A percentile compares a stretch with the other conserved stretches of the same genome.
Conservation (phyloP, 1,284 basidiomycete species). For the Ustilago trichophora region DNA sequence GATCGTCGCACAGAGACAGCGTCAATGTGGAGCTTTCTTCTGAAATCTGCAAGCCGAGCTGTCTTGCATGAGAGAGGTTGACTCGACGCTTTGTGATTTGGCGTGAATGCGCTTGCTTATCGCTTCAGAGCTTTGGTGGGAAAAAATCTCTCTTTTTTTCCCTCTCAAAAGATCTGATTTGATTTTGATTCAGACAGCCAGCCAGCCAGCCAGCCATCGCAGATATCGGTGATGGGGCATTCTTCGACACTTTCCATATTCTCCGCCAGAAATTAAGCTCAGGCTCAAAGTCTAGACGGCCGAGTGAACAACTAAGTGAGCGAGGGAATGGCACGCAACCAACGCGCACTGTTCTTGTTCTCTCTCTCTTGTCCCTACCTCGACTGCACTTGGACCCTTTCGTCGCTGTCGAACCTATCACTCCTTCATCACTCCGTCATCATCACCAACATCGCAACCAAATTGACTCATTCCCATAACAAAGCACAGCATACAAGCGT, state of each 20-base stretch:
- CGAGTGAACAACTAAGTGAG: constrained; percentile 1
- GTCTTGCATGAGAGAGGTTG: constrained; percentile 7
- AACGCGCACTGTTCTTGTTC: constrained; percentile 3
- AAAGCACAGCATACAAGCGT: too few relatives aligned
- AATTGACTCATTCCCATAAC: too few relatives aligned
- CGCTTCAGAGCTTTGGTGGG: too few relatives aligned
- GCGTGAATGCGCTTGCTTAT: constrained; percentile 3
- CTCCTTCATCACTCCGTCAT: neutral
- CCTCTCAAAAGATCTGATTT: constrained; percentile 3
- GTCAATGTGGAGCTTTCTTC: too few relatives aligned
- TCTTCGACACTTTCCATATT: too few relatives aligned
- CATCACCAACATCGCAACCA: neutral
- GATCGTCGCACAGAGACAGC: too few relatives aligned
- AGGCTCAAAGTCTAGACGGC: neutral
- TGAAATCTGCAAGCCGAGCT: constrained; percentile 15
- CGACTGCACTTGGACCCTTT: neutral
- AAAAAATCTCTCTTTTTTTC: too few relatives aligned
- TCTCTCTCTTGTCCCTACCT: neutral
- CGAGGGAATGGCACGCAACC: neutral
- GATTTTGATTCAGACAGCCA: too few relatives aligned
- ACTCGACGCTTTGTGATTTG: constrained; percentile 21
- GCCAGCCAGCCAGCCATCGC: too few relatives aligned
- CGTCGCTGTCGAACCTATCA: neutral
- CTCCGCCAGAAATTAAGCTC: too few relatives aligned
- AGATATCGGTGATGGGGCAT: too few relatives aligned